A percentile compares a stretch with the other conserved stretches of the same genome.
phyloP scores from a whole-genome alignment of 106 monocot genomes.

The Acanthochlamys bracteata region DNA sequence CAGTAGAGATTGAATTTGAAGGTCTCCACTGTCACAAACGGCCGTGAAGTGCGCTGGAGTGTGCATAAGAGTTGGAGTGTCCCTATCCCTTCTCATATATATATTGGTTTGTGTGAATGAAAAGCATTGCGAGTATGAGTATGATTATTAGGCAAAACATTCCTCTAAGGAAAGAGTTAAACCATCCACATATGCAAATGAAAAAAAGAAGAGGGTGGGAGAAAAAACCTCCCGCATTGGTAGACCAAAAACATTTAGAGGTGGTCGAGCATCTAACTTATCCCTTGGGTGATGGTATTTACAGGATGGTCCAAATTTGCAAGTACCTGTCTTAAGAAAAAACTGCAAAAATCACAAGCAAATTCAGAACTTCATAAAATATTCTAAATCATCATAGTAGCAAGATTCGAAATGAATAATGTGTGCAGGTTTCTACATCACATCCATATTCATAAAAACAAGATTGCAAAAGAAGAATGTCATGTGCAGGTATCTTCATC shows the following conservation, averaged over 20 bases:
- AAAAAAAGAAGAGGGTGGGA: neutral
- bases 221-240: conserved; percentile 68
- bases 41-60: no score
- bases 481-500: no score
- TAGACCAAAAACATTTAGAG: conserved; percentile 56
- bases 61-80: no score
- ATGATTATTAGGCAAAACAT: neutral
- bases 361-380: neutral
- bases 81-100: no score
- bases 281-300: conserved; percentile 89
- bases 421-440: neutral
- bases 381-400: neutral
- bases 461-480: no score
- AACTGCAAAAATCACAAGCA: conserved; percentile 40
- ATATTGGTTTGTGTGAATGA: no score
- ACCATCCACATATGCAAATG: neutral
- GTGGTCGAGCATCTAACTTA: conserved; percentile 31
- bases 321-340: conserved; percentile 78
- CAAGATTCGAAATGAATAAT: neutral
- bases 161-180: neutral
- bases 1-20: no score
- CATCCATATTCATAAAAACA: no score
- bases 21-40: no score
- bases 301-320: conserved; percentile 72
- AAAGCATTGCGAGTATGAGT: neutral